These are phyloP conservation scores for Fusarium poae DNA, from an alignment of 2,329 filamentous ascomycete genomes.

Conservation along the genomic window DNA sequence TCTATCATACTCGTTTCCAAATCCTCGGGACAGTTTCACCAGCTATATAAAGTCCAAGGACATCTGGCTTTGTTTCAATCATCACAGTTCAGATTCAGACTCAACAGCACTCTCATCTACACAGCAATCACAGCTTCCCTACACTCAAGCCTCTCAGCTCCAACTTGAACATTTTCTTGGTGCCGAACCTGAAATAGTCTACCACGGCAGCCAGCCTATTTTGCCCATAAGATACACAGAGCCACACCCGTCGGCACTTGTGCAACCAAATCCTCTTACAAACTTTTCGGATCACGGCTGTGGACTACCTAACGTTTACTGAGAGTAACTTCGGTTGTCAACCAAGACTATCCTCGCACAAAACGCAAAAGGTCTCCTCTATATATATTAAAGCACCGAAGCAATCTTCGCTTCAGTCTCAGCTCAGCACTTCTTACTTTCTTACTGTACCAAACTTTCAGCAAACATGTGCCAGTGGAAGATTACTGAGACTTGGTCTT, in stretches of 20 bases:
- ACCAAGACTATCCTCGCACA: conserved; percentile 30
- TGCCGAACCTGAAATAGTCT: conserved; percentile 16
- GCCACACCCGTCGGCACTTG: conserved; percentile 41
- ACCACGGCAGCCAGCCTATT: conserved; percentile 40
- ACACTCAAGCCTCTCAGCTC: conserved; percentile 1
- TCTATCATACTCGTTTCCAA: conserved; percentile 42
- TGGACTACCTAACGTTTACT: conserved; percentile 37
- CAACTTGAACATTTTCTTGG: conserved; percentile 14
- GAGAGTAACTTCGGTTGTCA: conserved; percentile 28
- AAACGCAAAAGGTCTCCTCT: neutral
- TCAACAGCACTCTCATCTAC: conserved; percentile 7
- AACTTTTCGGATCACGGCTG: conserved; percentile 43
- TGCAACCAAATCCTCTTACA: conserved; percentile 43
- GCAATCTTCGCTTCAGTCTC: conserved; percentile 12
- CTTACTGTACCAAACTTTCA: too few species aligned
- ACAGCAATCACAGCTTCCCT: conserved; percentile 6
- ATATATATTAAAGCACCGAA: conserved; percentile 33
- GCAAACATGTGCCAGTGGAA: conserved; percentile 55
- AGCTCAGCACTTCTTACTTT: neutral
- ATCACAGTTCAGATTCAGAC: conserved; percentile 32
- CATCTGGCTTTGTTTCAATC: conserved; percentile 33
- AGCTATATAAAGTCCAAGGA: conserved; percentile 48
- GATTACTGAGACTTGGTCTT: conserved; percentile 50
- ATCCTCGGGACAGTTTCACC: conserved; percentile 47
- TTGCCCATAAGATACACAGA: conserved; percentile 37